phyloP scores from a whole-genome alignment of 768 basidiomycete genomes.

The Auricularia cornea region DNA sequence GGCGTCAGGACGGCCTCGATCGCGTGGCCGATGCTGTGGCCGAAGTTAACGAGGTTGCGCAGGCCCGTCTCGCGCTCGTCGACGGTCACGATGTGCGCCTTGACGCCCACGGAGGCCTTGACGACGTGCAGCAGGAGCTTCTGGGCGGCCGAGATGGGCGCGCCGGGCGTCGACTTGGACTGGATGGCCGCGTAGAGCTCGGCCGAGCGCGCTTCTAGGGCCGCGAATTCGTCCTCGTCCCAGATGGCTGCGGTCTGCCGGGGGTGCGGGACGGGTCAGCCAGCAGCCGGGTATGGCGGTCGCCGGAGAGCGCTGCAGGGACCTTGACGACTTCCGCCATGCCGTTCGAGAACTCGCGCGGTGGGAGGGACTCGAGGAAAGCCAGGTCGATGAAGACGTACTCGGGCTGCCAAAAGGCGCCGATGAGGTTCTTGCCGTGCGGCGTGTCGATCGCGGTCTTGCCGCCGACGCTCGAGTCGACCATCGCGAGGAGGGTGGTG shows the following conservation, averaged over 20 bases:
- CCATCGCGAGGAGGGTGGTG: constrained; percentile 95
- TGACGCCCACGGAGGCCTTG: constrained; percentile 87
- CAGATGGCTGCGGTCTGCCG: constrained; percentile 99
- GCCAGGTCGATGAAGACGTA: constrained; percentile 97
- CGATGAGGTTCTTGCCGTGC: constrained; percentile 96
- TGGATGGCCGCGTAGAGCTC: constrained; percentile 80
- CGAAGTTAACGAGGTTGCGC: constrained; percentile 98
- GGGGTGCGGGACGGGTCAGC: background rate
- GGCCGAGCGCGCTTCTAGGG: constrained; percentile 75
- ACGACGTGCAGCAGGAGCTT: constrained; percentile 85
- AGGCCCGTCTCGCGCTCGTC: constrained; percentile 96
- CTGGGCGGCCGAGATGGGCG: constrained; percentile 55
- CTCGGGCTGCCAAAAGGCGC: constrained; percentile 96
- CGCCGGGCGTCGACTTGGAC: constrained; percentile 51
- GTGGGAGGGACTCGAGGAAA: constrained; percentile 87
- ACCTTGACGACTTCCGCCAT: constrained; percentile 99
- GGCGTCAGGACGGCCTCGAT: constrained; percentile 96
- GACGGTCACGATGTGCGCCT: constrained; percentile 92
- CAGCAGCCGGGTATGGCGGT: background rate
- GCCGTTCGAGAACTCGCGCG: constrained; percentile 93
- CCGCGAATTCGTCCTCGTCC: constrained; percentile 82
- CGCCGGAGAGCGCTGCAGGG: constrained; percentile 14
- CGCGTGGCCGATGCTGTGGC: constrained; percentile 96
- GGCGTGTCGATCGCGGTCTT: constrained; percentile 99
- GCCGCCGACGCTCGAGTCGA: constrained; percentile 94